Evolutionary conservation across 805 yeast genomes (phyloP), one percentile per base, ranked within the genome.

Genomic region (Wickerhamomyces rabaulensis): DNA sequence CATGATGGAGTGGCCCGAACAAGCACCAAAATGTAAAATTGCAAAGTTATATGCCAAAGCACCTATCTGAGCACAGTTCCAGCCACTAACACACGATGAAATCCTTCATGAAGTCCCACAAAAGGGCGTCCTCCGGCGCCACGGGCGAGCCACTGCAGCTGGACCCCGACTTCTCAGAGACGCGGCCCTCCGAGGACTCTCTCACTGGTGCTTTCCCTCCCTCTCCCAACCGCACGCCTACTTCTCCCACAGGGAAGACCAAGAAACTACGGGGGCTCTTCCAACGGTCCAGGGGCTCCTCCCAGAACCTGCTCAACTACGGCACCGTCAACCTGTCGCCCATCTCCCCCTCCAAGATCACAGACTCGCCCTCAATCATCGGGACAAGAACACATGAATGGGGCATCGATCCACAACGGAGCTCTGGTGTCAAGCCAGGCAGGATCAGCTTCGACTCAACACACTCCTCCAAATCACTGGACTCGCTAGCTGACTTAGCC

Each of bases 351-450:
- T 27, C 42, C 39, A 19, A 48, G 25, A 27, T 45, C 48, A 23
- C 52, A 1, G 19, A 56, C 12, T 57, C 63, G 10, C 68, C 72
- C 1, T 59, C 69, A 0, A 75, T 75, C 8, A 65, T 63, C 29
- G 80, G 80, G 8, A 75, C 79, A 13, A 60, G 76, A 27, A 70
- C 73, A 12, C 79, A 75, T 52, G 74, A 73, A 38, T 75, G 80
- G 80, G 78, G 78, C 0, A 57, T 43, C 9, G 17, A 43, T 16
- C 19, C 49, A 6, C 46, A 45, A 10, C 42, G 41, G 20, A 21
- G 22, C 33, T 41, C 43, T n/a, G 29, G 25, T 9, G 27, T 43
- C 35, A 37, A 39, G 23, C 21, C 35, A 3, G 22, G 21, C 13
- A 40, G 52, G 20, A 44, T 16, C 6, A 41, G 47, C 25, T n/a